These are phyloP conservation scores for Tetrapyrgos nigripes DNA, from an alignment of 1,284 basidiomycete species.

Conservation along the genomic window DNA sequence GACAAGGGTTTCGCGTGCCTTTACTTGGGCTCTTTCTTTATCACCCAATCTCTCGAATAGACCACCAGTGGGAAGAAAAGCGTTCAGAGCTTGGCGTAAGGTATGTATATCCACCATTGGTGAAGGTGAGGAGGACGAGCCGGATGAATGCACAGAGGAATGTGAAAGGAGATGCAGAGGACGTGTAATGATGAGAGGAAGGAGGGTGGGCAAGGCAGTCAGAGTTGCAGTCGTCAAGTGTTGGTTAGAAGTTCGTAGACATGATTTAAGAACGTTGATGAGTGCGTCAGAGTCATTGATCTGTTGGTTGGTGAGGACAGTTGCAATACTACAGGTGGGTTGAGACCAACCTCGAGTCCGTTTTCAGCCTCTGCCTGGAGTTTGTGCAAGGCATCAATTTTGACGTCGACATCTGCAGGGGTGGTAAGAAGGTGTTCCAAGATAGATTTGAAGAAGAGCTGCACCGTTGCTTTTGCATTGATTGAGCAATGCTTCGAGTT, in stretches of 20 bases:
- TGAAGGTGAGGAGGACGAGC: conserved; percentile 47
- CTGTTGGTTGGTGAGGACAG: conserved; percentile 41
- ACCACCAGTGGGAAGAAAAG: conserved; percentile 77
- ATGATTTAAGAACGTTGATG: conserved; percentile 72
- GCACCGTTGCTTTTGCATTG: conserved; percentile 76
- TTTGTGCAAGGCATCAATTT: conserved; percentile 79
- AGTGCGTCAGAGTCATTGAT: conserved; percentile 73
- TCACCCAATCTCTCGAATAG: conserved; percentile 87
- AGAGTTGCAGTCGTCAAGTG: conserved; percentile 80
- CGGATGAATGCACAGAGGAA: conserved; percentile 58
- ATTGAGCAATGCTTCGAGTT: conserved; percentile 64
- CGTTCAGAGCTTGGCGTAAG: conserved; percentile 68
- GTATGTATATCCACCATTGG: conserved; percentile 57
- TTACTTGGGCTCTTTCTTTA: conserved; percentile 74
- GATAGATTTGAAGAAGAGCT: conserved; percentile 7
- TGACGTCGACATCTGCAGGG: conserved; percentile 73
- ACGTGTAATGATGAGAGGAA: conserved; percentile 64
- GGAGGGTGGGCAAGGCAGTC: conserved; percentile 64
- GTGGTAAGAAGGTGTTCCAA: not conserved
- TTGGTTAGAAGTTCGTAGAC: conserved; percentile 81
- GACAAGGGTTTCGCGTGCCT: conserved; percentile 78
- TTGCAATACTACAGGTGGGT: conserved; percentile 13
- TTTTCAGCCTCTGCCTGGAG: conserved; percentile 75
- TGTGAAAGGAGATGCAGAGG: conserved; percentile 34
- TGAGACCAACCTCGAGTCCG: conserved; percentile 62